Conservation (phyloP, 257 asterid genomes). For the Nicotiana benthamiana region DNA sequence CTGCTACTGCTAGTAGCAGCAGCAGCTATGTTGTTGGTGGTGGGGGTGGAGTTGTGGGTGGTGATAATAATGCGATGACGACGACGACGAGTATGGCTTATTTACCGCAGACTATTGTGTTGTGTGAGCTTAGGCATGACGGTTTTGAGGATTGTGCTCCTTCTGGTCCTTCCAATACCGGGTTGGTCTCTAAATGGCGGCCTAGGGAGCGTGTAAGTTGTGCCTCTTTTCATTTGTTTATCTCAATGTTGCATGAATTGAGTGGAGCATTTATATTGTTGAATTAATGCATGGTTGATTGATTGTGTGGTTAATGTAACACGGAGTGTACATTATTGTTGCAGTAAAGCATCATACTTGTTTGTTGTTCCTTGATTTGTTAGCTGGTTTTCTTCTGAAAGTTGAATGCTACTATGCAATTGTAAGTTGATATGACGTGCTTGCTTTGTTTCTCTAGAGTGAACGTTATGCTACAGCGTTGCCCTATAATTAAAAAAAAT, state of each 20-base stretch:
- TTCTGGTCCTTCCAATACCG: constrained; percentile 81
- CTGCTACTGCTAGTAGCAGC: constrained; percentile 45
- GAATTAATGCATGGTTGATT: neutral
- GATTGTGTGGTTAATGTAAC: neutral
- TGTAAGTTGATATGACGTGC: neutral
- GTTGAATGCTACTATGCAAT: neutral
- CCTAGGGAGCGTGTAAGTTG: constrained; percentile 79
- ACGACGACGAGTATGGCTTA: constrained; percentile 79
- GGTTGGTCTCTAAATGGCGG: constrained; percentile 90
- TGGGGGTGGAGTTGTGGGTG: constrained; percentile 9
- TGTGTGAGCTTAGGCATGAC: constrained; percentile 91
- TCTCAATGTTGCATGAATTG: neutral
- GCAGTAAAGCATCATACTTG: constrained; percentile 1
- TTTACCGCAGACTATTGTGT: constrained; percentile 78
- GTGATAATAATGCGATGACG: constrained; percentile 26
- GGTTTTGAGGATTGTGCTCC: constrained; percentile 78
- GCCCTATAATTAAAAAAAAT: neutral
- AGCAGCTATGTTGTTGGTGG: constrained; percentile 21
- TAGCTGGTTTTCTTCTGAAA: neutral
- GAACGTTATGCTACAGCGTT: neutral
- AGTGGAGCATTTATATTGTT: neutral
- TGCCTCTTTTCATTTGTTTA: neutral
- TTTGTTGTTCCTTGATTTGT: neutral
- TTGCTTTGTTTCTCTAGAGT: neutral
- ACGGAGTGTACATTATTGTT: neutral